Evolutionary conservation across 768 basidiomycete species (phyloP), one percentile per base, ranked within the genome.

Genomic region (Exsudoporus frostii): DNA sequence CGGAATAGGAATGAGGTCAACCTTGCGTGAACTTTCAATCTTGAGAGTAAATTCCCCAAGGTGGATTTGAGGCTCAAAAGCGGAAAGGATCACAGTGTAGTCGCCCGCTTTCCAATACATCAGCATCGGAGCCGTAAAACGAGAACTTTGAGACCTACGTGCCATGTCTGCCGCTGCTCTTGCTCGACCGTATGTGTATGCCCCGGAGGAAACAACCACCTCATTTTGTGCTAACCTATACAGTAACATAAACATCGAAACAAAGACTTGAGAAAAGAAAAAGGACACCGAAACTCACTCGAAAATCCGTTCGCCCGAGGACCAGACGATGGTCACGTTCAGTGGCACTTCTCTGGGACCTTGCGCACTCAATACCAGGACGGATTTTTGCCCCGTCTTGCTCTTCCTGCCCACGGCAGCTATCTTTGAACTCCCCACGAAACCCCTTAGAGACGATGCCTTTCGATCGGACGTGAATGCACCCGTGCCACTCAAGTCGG

Each of bases 21-120:
- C 77, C 1, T 80, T 76, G 52, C 68, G 65, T 1, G 84, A 79
- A 51, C 86, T 81, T 45, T 88, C 82, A 3, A 92, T 70, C 22
- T 75, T 76, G 24, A 97, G 67, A 1, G 74, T 77, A 69, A 85
- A 96, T 9, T 77, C 57, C 3, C 90, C 91, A 5, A 76, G 74
- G 51, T 88, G 81, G 13, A 71, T 73, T 43, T 65, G 67, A 1
- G 92, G 85, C 55, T 90, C 86, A 65, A 94, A 97, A 0, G 90
- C 78, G 1, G 96, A 98, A 8, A 90, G 75, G n/a, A 93, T 77
- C 22, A 97, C 56, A 0, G 87, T 92, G 61, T 93, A 97, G 45
- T 85, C 79, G 0, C 92, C 94, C 52, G 70, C 70, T 70, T 52
- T 48, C 14, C 30, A 37, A 19, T 30, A 8, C n/a, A 20, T 65